Base-by-base conservation (phyloP, 495 filamentous ascomycete genomes). In the Symbiotaphrina buchneri region DNA sequence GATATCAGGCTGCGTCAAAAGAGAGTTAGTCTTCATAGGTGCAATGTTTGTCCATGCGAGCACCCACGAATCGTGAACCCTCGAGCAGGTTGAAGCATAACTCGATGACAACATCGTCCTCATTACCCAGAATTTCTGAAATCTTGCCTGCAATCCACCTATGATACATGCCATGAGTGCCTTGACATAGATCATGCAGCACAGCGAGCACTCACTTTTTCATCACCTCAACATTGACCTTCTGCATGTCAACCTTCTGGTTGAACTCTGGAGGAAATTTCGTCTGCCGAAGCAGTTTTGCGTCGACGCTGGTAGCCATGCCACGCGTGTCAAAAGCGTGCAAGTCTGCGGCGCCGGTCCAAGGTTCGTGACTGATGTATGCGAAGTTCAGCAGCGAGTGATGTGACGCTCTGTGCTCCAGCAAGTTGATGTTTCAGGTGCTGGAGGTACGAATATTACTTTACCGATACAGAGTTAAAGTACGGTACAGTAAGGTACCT, bases 191-290 rank as follows among this genome's bases (percentile, higher is more conserved):
- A 34, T 22, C 0, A 21, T 32, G 15, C 16, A 30, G 8, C 30
- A 4, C 10, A 38, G 13, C 18, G 27, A 25, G 31, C 27, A 48
- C 65, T 40, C 47, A 92, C 81, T 82, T 90, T 62, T 94, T 94
- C 71, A 95, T 85, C 34, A 95, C 80, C 51, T 90, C 83, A 15
- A 92, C 58, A 42, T 94, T 93, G 47, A 95, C 80, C 56, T 95
- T 99, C 35, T 67, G 65, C 73, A 87, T 90, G 55, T 99, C 84
- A 24, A 99, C 90, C 61, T 92, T 94, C 48, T 74, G 67, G 44
- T 62, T 85, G 52, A 93, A 95, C 49, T 95, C 87, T 6, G 72
- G 65, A 28, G 87, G 87, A 42, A 93, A 94, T 47, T 92, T 94
- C 33, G 81, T 94, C 51, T 68, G 62, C 62, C 73, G 74, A 27